Evolutionary conservation across 2,329 filamentous ascomycete genomes (phyloP), one percentile per base, ranked within the genome.

Genomic region (Cladosporium sp.): DNA sequence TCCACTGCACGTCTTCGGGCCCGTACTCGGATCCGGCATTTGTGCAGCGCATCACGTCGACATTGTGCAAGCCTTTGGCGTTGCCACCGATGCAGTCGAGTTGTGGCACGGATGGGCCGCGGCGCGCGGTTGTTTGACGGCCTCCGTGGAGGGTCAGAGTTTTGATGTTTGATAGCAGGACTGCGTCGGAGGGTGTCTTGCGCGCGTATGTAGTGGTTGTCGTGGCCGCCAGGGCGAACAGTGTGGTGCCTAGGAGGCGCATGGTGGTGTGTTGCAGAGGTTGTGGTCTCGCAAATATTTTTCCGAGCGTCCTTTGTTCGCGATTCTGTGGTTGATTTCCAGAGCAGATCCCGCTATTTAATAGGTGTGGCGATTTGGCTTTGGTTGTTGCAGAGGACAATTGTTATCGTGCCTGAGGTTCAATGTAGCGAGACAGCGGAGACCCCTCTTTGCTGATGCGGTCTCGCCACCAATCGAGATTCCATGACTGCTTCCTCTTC

Each of bases 41-140:
- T 68, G 86, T 90, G 85, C 94, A 99, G 74, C 92, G 92, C 90
- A 98, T 92, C 14, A 90, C 82, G 71, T 96, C 91, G 68, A 96
- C 81, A 30, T 87, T 80, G 82, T 94, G 90, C 65, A 94, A 85
- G 47, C 85, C 82, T 66, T 80, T 78, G 63, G 83, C 82, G 10
- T 81, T 84, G 63, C 87, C 84, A 32, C 91, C 92, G 65, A 90
- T 80, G 81, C 94, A 97, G 74, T 83, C 86, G 15, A 97, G 85
- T 81, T 84, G 81, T 0, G 92, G 92, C 57, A 94, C 86, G 28
- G 94, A 82, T 26, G 88, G 75, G 44, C 93, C 86, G 69, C 94
- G 92, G 32, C 93, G 91, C 74, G 91, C 86, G 44, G 88, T 86
- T 0, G 94, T 97, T 73, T 86, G 81, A 60, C 85, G 83, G 76